These are phyloP conservation scores for Ascodesmis nigricans DNA, from an alignment of 495 filamentous ascomycete genomes.

Conservation along the genomic window DNA sequence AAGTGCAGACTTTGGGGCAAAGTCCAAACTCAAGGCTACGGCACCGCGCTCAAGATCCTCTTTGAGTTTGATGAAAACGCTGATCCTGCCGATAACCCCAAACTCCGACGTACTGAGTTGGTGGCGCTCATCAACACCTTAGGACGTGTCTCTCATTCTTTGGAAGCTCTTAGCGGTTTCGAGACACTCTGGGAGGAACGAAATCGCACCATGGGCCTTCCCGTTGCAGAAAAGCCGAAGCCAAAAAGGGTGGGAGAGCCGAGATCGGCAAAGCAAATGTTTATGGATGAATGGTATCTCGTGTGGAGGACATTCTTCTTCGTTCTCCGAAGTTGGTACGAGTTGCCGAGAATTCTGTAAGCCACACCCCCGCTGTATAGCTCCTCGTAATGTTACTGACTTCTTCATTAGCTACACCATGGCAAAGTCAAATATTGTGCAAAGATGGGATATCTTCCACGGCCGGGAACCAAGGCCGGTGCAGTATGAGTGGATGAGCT, in stretches of 20 bases:
- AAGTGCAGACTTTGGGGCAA: slow-evolving; percentile 98
- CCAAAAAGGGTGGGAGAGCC: slow-evolving; percentile 20
- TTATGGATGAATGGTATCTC: slow-evolving; percentile 38
- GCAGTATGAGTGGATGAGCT: too few relatives aligned
- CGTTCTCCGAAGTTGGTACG: slow-evolving; percentile 48
- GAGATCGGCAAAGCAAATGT: slow-evolving; percentile 32
- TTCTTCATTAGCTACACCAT: too few relatives aligned
- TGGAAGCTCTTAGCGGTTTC: slow-evolving; percentile 55
- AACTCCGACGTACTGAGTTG: slow-evolving; percentile 67
- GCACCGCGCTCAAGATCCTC: slow-evolving; percentile 79
- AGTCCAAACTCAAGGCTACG: slow-evolving; percentile 86
- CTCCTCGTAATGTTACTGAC: too few relatives aligned
- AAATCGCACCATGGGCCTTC: not conserved
- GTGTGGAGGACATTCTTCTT: slow-evolving; percentile 39
- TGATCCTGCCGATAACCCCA: slow-evolving; percentile 43
- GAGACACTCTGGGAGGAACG: slow-evolving; percentile 23
- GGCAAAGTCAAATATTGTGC: too few relatives aligned
- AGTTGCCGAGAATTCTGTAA: slow-evolving; percentile 48
- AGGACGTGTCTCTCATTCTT: slow-evolving; percentile 55
- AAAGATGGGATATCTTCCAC: too few relatives aligned
- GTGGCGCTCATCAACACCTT: slow-evolving; percentile 90
- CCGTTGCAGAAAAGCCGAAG: not conserved
- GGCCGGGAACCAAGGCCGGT: too few relatives aligned
- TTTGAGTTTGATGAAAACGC: slow-evolving; percentile 84
- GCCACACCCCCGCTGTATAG: too few relatives aligned